Evolutionary conservation across 2,329 filamentous ascomycete species (phyloP), one percentile per base, ranked within the genome.

Genomic region (Gaeumannomyces tritici): DNA sequence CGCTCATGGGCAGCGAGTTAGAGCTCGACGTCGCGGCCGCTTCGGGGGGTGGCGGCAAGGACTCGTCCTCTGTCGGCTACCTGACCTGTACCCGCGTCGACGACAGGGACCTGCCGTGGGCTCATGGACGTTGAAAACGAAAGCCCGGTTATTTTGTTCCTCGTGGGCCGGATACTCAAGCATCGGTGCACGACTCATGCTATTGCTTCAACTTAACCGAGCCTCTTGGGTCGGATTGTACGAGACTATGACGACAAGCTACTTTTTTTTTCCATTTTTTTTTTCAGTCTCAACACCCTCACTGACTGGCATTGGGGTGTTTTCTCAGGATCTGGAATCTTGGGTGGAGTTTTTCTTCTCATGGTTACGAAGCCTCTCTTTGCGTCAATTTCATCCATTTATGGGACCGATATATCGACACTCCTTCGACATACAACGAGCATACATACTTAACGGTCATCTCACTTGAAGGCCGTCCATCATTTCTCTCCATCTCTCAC

Each of bases 1-100:
- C 93, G 4, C 78, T 97, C 15, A 96, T 96, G 88, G 83, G 89
- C 61, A 95, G 90, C 70, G 89, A 87, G 61, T 80, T 97, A 15
- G 90, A 96, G 74, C 81, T 96, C 59, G 91, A 96, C 72, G 73
- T 74, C 54, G 70, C 71, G n/a, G 72, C 73, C 54, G 70, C 74
- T 69, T 74, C 66, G 67, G 78, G 71, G 2, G 63, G 61, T 2
- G 77, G 79, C 42, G 71, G 70, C 59, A 73, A 74, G 31, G 71
- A 72, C n/a, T 73, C 74, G 31, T 70, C 74, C 69, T 74, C 69
- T 66, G 78, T 72, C 7, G 72, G 74, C 15, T 83, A 83, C 66
- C 72, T 83, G 63, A 83, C 80, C 11, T 83, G 81, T 69, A 80
- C 76, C 51, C 74, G 72, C 18, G 75, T 83, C 6, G 72, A 73